Base-by-base conservation (phyloP, 148 eudicot species). In the Rhododendron henanense region DNA sequence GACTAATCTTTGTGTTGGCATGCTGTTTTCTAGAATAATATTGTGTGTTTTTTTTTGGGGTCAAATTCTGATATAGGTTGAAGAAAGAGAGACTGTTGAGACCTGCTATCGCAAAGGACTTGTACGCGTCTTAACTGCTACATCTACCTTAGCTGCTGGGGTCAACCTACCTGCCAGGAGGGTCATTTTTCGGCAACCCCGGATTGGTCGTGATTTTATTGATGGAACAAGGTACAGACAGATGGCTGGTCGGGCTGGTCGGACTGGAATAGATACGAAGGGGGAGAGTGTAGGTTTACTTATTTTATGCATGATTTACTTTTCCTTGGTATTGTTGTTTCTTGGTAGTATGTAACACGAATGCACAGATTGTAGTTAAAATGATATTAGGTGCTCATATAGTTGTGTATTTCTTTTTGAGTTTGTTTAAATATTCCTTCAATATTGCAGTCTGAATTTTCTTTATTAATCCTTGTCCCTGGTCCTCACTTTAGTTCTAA, bases 191-290 rank as follows among this genome's bases (percentile, higher is more conserved):
- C 94, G 99, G 75, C 99, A 97, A 90, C 98, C 99, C 65, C 91
- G 93, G 88, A 95, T 97, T 88, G 99, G 99, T 81, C 98, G 95
- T 87, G 99, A 97, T 88, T 95, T 93, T 90, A 89, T 97, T 86
- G 99, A 97, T 88, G 98, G 98, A 73, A 97, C 97, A 86, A 91
- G 97, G 89, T 97, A 97, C 88, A 92, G 87, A 83, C 99, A 95
- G 90, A 97, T 97, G 99, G 91, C 99, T 85, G 99, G 99, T 86
- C 92, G 99, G 86, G 99, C 98, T 84, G 99, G 99, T 86, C 96
- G 99, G 61, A 97, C 99, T 78, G 99, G 99, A 87, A 97, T 97
- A 86, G 99, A 97, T 86, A 97, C 94, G 63, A 95, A 97, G 89
- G 99, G 99, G 87, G 99, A 97, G 93, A 97, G 99, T 92, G 99